These are phyloP conservation scores for Mycena citricolor DNA, from an alignment of 1,284 basidiomycete species.

Conservation along the genomic window DNA sequence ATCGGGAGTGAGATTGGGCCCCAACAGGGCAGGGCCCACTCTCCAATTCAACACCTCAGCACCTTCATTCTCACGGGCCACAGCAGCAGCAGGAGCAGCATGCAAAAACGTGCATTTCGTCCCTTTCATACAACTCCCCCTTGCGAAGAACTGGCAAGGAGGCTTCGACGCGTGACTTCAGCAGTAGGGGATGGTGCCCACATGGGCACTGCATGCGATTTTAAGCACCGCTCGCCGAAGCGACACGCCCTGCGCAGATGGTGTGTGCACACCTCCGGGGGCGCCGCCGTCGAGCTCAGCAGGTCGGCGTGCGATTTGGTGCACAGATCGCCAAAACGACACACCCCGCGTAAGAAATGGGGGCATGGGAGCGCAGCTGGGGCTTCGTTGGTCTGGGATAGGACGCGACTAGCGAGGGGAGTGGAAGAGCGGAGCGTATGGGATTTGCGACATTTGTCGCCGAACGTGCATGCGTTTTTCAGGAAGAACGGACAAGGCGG, in stretches of 20 bases:
- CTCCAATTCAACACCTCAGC: too few species aligned
- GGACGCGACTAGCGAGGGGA: background rate
- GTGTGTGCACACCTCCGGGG: too few species aligned
- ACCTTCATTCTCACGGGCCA: too few species aligned
- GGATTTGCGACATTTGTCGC: conserved; percentile 10
- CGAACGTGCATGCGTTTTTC: conserved; percentile 6
- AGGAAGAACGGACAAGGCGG: conserved; percentile 12
- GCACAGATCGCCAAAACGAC: conserved; percentile 15
- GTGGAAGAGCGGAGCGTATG: background rate
- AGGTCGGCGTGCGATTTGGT: conserved; percentile 11
- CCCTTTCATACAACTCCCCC: conserved; percentile 8
- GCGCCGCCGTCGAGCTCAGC: too few species aligned
- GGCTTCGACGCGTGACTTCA: background rate
- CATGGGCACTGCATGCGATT: conserved; percentile 10
- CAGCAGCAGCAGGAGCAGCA: too few species aligned
- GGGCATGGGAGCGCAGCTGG: background rate
- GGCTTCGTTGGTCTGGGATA: too few species aligned
- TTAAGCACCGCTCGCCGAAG: conserved; percentile 12
- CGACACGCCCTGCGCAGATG: too few species aligned
- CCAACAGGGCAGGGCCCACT: too few species aligned
- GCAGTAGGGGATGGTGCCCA: background rate
- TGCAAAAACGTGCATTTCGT: conserved; percentile 7
- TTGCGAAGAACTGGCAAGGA: conserved; percentile 4
- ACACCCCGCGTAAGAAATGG: conserved; percentile 9
- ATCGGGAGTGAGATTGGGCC: too few species aligned